Conservation (phyloP, 129 eudicot genomes). For the Oenanthe sinensis region DNA sequence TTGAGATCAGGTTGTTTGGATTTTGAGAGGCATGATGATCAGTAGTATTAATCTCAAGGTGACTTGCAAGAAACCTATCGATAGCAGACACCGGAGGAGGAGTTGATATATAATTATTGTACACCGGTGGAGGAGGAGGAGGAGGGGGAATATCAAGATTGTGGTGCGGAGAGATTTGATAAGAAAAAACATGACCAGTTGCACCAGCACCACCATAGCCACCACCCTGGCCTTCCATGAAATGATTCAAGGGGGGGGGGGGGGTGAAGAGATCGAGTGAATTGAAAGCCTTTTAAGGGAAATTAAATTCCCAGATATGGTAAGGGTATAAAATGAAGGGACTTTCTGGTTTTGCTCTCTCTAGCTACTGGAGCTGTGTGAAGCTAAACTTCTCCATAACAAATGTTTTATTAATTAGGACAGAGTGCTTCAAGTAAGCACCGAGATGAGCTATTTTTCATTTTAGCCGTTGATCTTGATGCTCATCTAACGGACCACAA, state of each 20-base stretch:
- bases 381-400: conserved; percentile 17
- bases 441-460: neutral
- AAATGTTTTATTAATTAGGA: conserved; percentile 5
- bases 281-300: neutral
- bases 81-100: conserved; percentile 51
- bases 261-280: no score
- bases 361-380: neutral
- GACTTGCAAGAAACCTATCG: conserved; percentile 52
- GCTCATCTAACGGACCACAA: conserved; percentile 25
- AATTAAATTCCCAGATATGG: neutral
- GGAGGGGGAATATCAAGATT: neutral
- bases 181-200: conserved; percentile 8
- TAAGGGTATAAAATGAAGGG: neutral
- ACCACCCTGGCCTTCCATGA: conserved; percentile 35
- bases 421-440: conserved; percentile 18
- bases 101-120: neutral
- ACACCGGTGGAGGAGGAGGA: conserved; percentile 24
- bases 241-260: neutral
- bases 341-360: conserved; percentile 13
- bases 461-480: conserved; percentile 23
- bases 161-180: conserved; percentile 2
- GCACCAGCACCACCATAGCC: neutral
- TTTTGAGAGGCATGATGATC: neutral
- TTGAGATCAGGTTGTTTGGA: neutral
- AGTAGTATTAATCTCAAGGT: neutral